These are phyloP conservation scores for Arthrobotrys sphaeroides DNA, from an alignment of 2,329 filamentous ascomycete genomes.

Conservation along the genomic window DNA sequence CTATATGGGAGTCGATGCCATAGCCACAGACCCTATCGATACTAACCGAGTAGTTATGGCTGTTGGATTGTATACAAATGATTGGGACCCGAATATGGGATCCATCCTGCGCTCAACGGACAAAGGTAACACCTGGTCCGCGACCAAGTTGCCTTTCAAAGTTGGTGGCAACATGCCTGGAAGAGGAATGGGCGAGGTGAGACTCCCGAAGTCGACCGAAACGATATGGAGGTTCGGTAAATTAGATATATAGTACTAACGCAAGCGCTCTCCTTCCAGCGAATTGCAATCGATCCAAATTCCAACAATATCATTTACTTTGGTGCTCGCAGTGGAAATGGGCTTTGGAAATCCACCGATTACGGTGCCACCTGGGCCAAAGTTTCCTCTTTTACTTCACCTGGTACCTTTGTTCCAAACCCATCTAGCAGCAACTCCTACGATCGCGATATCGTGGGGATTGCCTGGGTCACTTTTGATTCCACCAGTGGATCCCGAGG, in stretches of 20 bases:
- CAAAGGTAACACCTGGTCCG: constrained; percentile 66
- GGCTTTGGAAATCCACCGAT: constrained; percentile 69
- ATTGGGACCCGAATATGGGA: constrained; percentile 69
- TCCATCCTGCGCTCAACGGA: constrained; percentile 68
- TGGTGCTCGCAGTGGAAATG: constrained; percentile 69
- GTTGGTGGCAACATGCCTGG: constrained; percentile 72
- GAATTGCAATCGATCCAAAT: constrained; percentile 69
- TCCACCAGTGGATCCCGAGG: constrained; percentile 64
- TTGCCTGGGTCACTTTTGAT: constrained; percentile 68
- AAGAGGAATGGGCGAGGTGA: constrained; percentile 66
- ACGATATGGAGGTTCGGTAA: too few relatives aligned
- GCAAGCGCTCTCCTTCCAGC: constrained; percentile 50
- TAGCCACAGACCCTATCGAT: constrained; percentile 68
- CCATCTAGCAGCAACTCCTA: constrained; percentile 64
- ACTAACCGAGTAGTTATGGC: constrained; percentile 67
- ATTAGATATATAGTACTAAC: neutral
- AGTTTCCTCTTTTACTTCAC: constrained; percentile 66
- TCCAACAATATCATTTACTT: constrained; percentile 69
- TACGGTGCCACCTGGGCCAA: constrained; percentile 67
- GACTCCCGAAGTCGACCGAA: neutral
- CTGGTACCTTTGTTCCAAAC: constrained; percentile 66
- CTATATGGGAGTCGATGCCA: constrained; percentile 68
- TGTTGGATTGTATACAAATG: constrained; percentile 69
- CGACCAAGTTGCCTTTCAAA: constrained; percentile 68
- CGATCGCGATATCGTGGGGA: constrained; percentile 65